These are phyloP conservation scores for Gossypium laxum DNA, from an alignment of 441 rosid species.

Conservation along the genomic window DNA sequence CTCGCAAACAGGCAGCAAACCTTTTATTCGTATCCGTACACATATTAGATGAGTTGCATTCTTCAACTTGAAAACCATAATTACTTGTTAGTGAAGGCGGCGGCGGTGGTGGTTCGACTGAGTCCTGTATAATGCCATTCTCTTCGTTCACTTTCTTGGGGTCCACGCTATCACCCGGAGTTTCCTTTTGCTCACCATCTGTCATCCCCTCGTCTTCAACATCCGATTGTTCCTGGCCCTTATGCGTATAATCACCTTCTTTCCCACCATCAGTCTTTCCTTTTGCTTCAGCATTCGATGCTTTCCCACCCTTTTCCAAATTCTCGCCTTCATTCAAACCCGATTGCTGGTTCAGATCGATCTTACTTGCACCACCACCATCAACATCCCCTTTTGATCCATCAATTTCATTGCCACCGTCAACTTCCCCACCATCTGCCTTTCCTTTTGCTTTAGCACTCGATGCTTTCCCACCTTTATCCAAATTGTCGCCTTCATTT, in stretches of 20 bases:
- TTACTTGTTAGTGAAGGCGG: constrained; percentile 13
- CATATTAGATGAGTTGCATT: constrained; percentile 57
- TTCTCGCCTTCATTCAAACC: not conserved
- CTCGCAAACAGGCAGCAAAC: constrained; percentile 66
- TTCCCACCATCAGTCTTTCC: not conserved
- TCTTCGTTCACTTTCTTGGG: constrained; percentile 13
- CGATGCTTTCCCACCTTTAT: not conserved
- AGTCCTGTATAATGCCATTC: constrained; percentile 10
- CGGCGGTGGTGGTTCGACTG: not conserved
- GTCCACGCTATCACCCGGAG: constrained; percentile 18
- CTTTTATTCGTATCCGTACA: constrained; percentile 42
- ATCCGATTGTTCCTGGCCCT: not conserved
- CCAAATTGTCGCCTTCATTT: not conserved
- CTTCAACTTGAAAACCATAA: constrained; percentile 34
- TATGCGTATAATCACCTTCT: constrained; percentile 12
- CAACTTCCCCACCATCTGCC: not conserved
- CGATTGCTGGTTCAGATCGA: not conserved
- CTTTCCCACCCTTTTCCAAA: not conserved
- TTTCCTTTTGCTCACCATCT: constrained; percentile 15
- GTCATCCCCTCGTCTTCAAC: not conserved
- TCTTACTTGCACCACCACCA: not conserved
- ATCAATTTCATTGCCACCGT: not conserved
- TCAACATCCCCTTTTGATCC: not conserved
- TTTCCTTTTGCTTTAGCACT: not conserved
- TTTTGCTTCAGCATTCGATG: not conserved